Conservation (phyloP, 768 basidiomycete genomes). For the Exidia glandulosa region DNA sequence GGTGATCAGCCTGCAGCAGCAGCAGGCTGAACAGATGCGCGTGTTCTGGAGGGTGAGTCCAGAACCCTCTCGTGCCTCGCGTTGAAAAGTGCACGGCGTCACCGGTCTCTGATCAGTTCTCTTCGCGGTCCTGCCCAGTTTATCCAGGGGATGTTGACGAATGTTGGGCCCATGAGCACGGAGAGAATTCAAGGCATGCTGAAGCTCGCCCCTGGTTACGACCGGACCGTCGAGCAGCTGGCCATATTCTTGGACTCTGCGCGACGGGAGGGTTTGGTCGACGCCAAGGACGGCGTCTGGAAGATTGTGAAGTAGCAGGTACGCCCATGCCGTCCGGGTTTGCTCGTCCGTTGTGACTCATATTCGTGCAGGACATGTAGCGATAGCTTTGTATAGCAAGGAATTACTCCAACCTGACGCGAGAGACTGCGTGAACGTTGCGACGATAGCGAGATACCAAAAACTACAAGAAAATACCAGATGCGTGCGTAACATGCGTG, state of each 20-base stretch:
- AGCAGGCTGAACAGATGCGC: slow-evolving; percentile 76
- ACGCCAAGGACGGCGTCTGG: slow-evolving; percentile 62
- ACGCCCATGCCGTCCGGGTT: background rate
- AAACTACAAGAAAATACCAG: background rate
- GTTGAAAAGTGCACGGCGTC: background rate
- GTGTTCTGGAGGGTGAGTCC: slow-evolving; percentile 73
- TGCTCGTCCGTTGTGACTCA: background rate
- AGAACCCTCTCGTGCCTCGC: background rate
- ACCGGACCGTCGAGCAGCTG: slow-evolving; percentile 70
- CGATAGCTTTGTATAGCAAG: no score
- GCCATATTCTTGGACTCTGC: slow-evolving; percentile 72
- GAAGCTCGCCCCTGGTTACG: slow-evolving; percentile 72
- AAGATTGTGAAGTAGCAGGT: slow-evolving; percentile 22
- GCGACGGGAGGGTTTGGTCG: slow-evolving; percentile 63
- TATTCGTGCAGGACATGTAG: no score
- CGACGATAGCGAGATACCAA: background rate
- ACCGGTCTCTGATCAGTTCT: slow-evolving; percentile 4
- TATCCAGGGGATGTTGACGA: slow-evolving; percentile 86
- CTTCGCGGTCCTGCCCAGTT: slow-evolving; percentile 34
- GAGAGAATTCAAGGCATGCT: slow-evolving; percentile 87
- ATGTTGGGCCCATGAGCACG: slow-evolving; percentile 61
- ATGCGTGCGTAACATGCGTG: background rate
- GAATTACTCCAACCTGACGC: no score
- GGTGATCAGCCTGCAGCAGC: slow-evolving; percentile 50
- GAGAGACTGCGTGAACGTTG: no score